phyloP scores from a whole-genome alignment of 768 basidiomycete species.

The Mycena capillaripes region DNA sequence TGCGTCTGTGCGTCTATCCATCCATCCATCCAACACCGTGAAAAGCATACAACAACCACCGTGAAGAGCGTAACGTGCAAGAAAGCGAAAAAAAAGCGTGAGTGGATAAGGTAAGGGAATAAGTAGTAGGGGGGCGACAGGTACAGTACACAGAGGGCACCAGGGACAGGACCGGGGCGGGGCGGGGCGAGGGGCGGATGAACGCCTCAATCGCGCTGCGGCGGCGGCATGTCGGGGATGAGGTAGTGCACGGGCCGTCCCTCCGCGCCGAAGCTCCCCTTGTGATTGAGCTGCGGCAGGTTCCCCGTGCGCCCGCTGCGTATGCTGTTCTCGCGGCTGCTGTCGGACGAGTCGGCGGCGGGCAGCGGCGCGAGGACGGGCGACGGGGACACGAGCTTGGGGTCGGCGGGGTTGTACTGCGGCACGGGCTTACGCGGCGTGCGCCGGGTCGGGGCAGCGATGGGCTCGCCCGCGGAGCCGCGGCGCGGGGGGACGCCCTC shows the following conservation, averaged over 20 bases:
- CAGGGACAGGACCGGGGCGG: not conserved
- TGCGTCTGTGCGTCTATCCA: too few species aligned
- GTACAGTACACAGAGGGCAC: not conserved
- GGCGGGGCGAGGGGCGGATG: too few species aligned
- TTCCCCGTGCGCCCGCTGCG: constrained; percentile 20
- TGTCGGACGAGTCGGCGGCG: constrained; percentile 17
- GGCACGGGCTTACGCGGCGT: constrained; percentile 71
- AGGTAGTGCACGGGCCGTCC: constrained; percentile 67
- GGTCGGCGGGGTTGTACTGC: constrained; percentile 55
- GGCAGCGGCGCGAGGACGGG: constrained; percentile 9
- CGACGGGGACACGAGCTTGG: constrained; percentile 37
- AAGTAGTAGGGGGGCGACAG: not conserved
- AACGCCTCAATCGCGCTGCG: constrained; percentile 41
- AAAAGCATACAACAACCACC: too few species aligned
- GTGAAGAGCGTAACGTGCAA: not conserved
- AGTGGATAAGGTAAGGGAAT: constrained; percentile 23
- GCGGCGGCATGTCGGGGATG: constrained; percentile 70
- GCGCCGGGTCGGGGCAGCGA: constrained; percentile 40
- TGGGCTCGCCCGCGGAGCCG: constrained; percentile 17
- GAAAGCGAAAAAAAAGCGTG: constrained; percentile 1
- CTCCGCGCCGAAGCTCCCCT: constrained; percentile 61
- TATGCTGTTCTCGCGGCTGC: constrained; percentile 31
- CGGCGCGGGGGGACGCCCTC: not conserved
- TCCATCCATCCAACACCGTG: not conserved
- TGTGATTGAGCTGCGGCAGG: constrained; percentile 49